Evolutionary conservation across 176 grass and related monocot genomes (phyloP).

Genomic region (Oryza punctata): DNA sequence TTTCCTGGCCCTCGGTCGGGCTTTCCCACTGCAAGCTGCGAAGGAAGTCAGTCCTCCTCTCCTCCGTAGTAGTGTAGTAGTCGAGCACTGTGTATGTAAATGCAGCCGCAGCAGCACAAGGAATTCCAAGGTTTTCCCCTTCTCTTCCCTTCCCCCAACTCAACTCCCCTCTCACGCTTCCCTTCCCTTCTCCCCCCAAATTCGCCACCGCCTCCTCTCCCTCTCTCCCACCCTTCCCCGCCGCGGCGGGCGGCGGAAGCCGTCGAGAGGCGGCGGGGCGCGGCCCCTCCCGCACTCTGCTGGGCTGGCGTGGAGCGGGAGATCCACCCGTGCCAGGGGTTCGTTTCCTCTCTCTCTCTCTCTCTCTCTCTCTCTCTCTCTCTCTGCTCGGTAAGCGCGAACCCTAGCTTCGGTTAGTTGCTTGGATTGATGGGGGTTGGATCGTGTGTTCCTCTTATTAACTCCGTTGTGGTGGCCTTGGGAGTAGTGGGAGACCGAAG

Average conservation of each 20-base stretch:
- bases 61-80: too few relatives aligned
- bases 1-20: not conserved
- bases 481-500: too few relatives aligned
- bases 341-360: too few relatives aligned
- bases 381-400: not conserved
- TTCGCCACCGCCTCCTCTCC: not conserved
- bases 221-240: too few relatives aligned
- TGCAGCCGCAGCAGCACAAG: not conserved
- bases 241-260: too few relatives aligned
- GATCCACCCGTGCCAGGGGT: not conserved
- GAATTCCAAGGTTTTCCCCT: not conserved
- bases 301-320: not conserved
- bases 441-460: not conserved
- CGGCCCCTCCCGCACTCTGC: not conserved
- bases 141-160: not conserved
- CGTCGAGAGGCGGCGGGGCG: too few relatives aligned
- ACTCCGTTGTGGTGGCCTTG: too few relatives aligned
- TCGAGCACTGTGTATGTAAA: not conserved
- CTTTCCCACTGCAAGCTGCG: not conserved
- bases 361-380: too few relatives aligned
- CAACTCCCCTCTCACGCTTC: too few relatives aligned
- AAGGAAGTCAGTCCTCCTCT: not conserved
- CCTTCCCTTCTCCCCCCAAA: not conserved
- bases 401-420: not conserved
- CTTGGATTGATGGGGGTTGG: not conserved